These are phyloP conservation scores for Starmerella vaccinii DNA, from an alignment of 805 yeast genomes.

Conservation along the genomic window DNA sequence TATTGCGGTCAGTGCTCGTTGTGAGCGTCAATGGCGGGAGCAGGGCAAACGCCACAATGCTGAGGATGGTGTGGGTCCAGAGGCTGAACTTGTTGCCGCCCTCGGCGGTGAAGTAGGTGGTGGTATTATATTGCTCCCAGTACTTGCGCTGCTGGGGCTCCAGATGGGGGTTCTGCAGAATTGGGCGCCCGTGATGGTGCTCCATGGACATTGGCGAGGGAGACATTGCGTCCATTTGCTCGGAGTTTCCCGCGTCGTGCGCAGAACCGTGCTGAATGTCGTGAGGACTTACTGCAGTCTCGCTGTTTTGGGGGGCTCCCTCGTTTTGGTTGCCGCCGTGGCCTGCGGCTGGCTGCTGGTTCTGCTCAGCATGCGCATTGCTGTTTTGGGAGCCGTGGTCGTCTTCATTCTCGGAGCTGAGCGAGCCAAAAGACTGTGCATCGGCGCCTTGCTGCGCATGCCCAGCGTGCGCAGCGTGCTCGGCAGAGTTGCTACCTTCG, in stretches of 20 bases:
- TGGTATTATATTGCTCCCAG: constrained; percentile 73
- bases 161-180: constrained; percentile 51
- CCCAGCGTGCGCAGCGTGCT: not conserved
- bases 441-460: too few species aligned
- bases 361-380: not conserved
- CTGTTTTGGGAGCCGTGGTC: not conserved
- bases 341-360: not conserved
- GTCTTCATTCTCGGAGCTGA: not conserved
- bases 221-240: constrained; percentile 8
- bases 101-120: constrained; percentile 46
- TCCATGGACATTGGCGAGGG: constrained; percentile 22
- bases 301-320: not conserved
- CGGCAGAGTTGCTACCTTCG: not conserved
- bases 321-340: not conserved
- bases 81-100: constrained; percentile 46
- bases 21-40: constrained; percentile 62
- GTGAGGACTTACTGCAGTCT: not conserved
- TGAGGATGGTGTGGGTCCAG: constrained; percentile 43
- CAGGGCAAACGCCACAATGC: constrained; percentile 39
- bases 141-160: constrained; percentile 61
- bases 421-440: too few species aligned
- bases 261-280: not conserved
- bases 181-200: constrained; percentile 30
- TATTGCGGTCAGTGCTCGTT: constrained; percentile 48
- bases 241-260: not conserved